These are phyloP conservation scores for Rhizophagus sp. DNA, from an alignment of 192 early-diverging fungal genomes.

Conservation along the genomic window DNA sequence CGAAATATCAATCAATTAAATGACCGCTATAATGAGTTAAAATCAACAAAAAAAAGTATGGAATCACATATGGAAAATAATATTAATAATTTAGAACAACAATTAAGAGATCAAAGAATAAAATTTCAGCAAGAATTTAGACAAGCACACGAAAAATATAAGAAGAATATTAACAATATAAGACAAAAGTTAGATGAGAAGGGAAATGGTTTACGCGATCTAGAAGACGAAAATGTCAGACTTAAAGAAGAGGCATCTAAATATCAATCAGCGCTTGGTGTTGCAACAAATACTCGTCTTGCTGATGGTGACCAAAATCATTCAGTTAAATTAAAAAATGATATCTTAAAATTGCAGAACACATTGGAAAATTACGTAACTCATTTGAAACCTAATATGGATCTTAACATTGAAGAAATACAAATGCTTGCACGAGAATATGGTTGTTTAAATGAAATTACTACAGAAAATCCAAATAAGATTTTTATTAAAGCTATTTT, in stretches of 20 bases:
- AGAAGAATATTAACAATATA: background rate
- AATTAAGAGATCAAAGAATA: background rate
- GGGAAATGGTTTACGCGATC: background rate
- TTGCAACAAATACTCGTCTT: conserved; percentile 1
- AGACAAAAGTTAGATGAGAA: background rate
- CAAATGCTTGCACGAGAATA: background rate
- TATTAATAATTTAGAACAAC: background rate
- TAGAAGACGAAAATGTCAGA: background rate
- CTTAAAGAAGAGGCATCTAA: conserved; percentile 5
- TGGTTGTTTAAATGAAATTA: background rate
- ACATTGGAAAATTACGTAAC: background rate
- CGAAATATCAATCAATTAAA: background rate
- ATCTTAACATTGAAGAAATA: too few relatives aligned
- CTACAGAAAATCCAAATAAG: background rate
- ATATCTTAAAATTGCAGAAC: too few relatives aligned
- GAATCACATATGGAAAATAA: background rate
- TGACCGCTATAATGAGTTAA: background rate
- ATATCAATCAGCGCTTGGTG: conserved; percentile 9
- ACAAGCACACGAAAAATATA: background rate
- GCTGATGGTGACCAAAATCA: background rate
- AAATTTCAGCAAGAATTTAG: background rate
- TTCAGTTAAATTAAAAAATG: too few relatives aligned
- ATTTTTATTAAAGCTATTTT: background rate
- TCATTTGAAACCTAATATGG: background rate
- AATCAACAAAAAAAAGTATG: background rate